phyloP scores from a whole-genome alignment of 2,329 filamentous ascomycete genomes.

The Aspergillus proliferans region DNA sequence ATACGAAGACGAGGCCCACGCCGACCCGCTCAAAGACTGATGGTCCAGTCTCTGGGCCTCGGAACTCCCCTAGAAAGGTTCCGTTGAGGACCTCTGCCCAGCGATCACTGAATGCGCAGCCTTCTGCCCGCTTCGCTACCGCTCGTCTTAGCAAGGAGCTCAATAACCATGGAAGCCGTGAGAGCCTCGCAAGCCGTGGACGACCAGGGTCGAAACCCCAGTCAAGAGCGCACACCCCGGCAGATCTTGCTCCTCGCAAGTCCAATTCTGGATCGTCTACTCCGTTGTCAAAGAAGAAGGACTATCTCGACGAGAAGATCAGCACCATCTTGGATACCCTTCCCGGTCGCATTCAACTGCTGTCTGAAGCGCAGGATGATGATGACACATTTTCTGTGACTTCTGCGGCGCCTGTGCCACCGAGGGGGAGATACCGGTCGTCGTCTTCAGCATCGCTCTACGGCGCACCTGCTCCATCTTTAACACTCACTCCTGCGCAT shows the following conservation, averaged over 20 bases:
- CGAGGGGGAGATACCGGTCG: conserved; percentile 38
- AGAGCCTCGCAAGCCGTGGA: conserved; percentile 21
- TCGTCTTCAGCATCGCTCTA: conserved; percentile 38
- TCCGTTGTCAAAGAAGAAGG: conserved; percentile 46
- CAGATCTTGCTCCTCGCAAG: conserved; percentile 1
- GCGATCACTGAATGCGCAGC: conserved; percentile 10
- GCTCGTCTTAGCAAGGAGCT: conserved; percentile 22
- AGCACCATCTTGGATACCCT: conserved; percentile 70
- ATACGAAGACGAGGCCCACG: conserved; percentile 10
- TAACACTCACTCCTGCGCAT: conserved; percentile 59
- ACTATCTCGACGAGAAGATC: conserved; percentile 73
- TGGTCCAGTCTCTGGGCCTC: conserved; percentile 11
- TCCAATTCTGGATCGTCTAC: conserved; percentile 31
- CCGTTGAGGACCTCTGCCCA: conserved; percentile 12
- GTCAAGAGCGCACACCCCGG: neutral
- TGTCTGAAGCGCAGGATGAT: conserved; percentile 42
- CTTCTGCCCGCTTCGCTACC: conserved; percentile 17
- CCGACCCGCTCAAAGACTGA: neutral
- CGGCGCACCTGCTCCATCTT: conserved; percentile 58
- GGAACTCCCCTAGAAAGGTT: conserved; percentile 13
- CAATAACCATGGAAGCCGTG: conserved; percentile 26
- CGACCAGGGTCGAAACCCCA: conserved; percentile 8
- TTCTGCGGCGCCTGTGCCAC: conserved; percentile 28
- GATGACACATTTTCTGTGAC: conserved; percentile 24
- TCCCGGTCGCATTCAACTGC: conserved; percentile 71